phyloP scores from a whole-genome alignment of 495 filamentous ascomycete genomes.

The Hypoxylon crocopeplum region DNA sequence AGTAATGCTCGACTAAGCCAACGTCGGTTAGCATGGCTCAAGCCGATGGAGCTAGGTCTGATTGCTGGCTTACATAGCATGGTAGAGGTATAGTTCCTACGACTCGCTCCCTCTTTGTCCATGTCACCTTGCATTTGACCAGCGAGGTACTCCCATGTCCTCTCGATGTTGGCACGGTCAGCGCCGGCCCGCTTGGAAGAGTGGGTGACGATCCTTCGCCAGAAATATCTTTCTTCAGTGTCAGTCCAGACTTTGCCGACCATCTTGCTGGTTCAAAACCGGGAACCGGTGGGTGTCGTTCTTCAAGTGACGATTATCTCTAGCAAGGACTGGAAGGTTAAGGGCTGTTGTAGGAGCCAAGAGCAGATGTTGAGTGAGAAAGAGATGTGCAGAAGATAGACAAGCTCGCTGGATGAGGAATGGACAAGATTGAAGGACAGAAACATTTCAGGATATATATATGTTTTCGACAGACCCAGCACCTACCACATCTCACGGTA shows the following conservation, averaged over 20 bases:
- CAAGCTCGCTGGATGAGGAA: too few species aligned
- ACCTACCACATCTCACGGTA: too few species aligned
- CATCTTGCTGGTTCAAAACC: conserved; percentile 37
- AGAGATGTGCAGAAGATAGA: too few species aligned
- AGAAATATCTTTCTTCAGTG: conserved; percentile 51
- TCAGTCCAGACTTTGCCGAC: conserved; percentile 50
- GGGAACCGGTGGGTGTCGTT: too few species aligned
- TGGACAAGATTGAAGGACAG: too few species aligned
- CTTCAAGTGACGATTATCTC: too few species aligned
- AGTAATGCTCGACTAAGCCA: conserved; percentile 53
- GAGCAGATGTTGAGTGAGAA: too few species aligned
- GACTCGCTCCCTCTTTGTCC: conserved; percentile 16
- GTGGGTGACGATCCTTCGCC: conserved; percentile 43
- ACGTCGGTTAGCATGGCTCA: conserved; percentile 14
- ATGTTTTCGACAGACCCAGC: too few species aligned
- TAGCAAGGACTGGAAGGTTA: too few species aligned
- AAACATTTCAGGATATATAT: too few species aligned
- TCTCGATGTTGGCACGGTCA: conserved; percentile 31
- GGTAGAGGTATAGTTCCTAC: conserved; percentile 44
- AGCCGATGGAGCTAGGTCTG: neutral
- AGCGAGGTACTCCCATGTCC: conserved; percentile 43
- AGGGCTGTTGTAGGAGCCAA: too few species aligned
- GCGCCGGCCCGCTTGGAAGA: conserved; percentile 46
- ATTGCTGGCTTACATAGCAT: conserved; percentile 46
- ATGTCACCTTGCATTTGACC: conserved; percentile 42